Base-by-base conservation (phyloP, 2,329 filamentous ascomycete genomes). In the Zarea fungicola region DNA sequence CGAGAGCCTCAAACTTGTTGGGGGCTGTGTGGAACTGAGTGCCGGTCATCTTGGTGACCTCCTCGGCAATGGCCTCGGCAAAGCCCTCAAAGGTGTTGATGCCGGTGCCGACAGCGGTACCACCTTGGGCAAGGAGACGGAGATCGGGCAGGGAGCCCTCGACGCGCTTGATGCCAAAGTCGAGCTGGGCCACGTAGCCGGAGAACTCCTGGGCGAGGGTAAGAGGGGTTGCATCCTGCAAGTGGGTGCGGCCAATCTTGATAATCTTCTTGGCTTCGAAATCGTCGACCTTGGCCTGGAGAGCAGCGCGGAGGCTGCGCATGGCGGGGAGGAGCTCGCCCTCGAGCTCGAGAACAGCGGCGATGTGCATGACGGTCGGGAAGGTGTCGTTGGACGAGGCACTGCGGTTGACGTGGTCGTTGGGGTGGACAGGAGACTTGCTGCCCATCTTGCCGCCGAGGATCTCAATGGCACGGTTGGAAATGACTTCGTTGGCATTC, bases 401-500 rank as follows among this genome's bases (percentile, higher is more conserved):
- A 57, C 88, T 95, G 83, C 95, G 95, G 82, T 99, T 99, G 71
- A 99, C 93, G 70, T 99, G 93, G 76, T 99, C 93, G 73, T 97
- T 99, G 63, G 93, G 93, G 75, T 99, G 93, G 56, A 99, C 93
- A 23, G 93, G 93, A 78, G 95, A 96, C 85, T 97, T 97, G 81
- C 77, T 85, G 60, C 93, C 93, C 88, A 90, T 96, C 57, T 79
- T 80, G 62, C 93, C 93, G 60, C 93, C 93, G 47, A 97, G 80
- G 56, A 97, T 95, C 77, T 97, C 92, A 70, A 97, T 97, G 57
- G 93, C 93, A 58, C 93, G 89, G 81, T 97, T 99, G 57, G 92
- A 96, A 71, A 99, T 97, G 71, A 99, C 93, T 71, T 99, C 93
- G 77, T 99, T 99, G 67, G 92, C 91, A 76, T 99, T 99, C 93